These are phyloP conservation scores for Lachnellula occidentalis DNA, from an alignment of 2,329 filamentous ascomycete species.

Conservation along the genomic window DNA sequence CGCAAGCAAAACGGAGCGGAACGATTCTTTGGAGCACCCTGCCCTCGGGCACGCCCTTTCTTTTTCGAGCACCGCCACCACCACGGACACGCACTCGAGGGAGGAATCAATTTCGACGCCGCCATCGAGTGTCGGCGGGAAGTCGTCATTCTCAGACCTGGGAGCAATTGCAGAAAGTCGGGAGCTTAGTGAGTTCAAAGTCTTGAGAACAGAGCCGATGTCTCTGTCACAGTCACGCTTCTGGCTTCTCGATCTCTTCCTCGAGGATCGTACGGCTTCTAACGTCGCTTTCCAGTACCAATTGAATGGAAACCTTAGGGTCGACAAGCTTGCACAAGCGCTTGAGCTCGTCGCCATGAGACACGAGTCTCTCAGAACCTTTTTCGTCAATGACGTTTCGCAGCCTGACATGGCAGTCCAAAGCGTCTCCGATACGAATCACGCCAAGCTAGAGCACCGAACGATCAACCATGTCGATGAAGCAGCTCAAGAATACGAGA, in stretches of 20 bases:
- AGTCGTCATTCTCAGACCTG: slow-evolving; percentile 6
- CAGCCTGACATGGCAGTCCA: slow-evolving; percentile 7
- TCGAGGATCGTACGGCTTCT: slow-evolving; percentile 35
- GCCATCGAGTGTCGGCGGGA: slow-evolving; percentile 1
- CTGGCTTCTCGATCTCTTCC: slow-evolving; percentile 34
- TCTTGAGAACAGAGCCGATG: slow-evolving; percentile 25
- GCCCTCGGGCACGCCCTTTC: background rate
- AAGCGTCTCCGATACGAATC: slow-evolving; percentile 29
- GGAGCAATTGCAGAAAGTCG: slow-evolving; percentile 4
- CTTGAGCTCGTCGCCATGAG: slow-evolving; percentile 26
- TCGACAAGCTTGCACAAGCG: slow-evolving; percentile 31
- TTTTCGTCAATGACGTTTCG: slow-evolving; percentile 5
- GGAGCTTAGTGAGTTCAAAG: slow-evolving; percentile 8
- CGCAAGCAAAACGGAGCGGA: background rate
- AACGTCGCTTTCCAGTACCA: slow-evolving; percentile 35
- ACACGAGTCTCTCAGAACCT: slow-evolving; percentile 7
- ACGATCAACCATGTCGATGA: slow-evolving; percentile 15
- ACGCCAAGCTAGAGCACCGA: slow-evolving; percentile 7
- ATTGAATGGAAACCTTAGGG: slow-evolving; percentile 31
- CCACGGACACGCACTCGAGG: background rate
- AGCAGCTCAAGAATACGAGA: slow-evolving; percentile 12
- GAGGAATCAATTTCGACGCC: slow-evolving; percentile 2
- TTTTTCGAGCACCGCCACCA: slow-evolving; percentile 2
- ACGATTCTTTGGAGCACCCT: background rate
- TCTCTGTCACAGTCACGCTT: slow-evolving; percentile 38